Base-by-base conservation (phyloP, 129 eudicot species). In the Lactuca saligna region DNA sequence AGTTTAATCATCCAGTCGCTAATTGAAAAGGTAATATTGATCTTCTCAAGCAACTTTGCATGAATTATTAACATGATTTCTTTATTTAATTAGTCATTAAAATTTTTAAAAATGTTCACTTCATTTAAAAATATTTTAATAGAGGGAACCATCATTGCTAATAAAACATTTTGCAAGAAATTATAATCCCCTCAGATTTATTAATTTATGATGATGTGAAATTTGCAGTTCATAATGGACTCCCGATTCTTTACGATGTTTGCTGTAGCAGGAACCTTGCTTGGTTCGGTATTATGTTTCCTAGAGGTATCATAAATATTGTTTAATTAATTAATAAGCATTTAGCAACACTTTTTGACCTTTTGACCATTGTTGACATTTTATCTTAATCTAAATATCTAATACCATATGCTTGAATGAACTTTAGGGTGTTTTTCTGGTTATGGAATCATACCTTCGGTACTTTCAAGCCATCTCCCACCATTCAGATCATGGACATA, bases 231-330 rank as follows among this genome's bases (percentile, higher is more conserved):
- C 34, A 67, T 91, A 15, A 46, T 87, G 44, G 91, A 87, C 68
- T 87, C 91, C 73, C 78, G 97, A 70, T 91, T 91, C 76, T 82
- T 91, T 57, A 78, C 89, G 3, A 62, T 87, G 79, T 59, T 91
- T 13, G 97, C 87, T 9, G 83, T 85, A 25, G 95, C 78, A 12
- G 97, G 97, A 72, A 82, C 97, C 72, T 81, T 91, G 79, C 57
- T 87, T 64, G 95, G 95, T 66, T 87, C 97, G 13, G 66, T 87
- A 69, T 63, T 91, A 64, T 91, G 97, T 74, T 87, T 82, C 80
- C 56, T 84, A 8, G 97, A 90, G 97, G 97, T 90, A 85, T 61
- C 17, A 6, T 66, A 11, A 16, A 11, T 2, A 31, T 25, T 46
- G 41, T 42, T n/a, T 5, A 7, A 34, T 6, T 11, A 12, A 50